A percentile compares a stretch with the other conserved stretches of the same genome.
phyloP scores from a whole-genome alignment of 179 eudicot species.

The Carnegiea gigantea region DNA sequence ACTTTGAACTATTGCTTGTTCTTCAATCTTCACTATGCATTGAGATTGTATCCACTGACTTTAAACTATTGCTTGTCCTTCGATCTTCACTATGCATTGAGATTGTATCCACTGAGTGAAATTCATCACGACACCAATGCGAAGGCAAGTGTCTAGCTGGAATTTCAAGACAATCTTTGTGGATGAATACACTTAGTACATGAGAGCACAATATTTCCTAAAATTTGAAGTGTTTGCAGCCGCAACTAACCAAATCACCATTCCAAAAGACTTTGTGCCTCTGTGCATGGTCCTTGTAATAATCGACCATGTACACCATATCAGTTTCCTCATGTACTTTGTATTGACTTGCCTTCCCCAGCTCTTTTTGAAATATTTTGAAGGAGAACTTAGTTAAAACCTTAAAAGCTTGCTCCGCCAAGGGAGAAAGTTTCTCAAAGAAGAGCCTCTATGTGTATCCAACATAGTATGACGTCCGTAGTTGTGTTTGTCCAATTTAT shows the following conservation, averaged over 20 bases:
- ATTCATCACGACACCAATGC: slow-evolving; percentile 18
- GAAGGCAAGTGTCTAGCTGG: slow-evolving; percentile 10
- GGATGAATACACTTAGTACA: slow-evolving; percentile 7
- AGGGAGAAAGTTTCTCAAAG: slow-evolving; percentile 23
- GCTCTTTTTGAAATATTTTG: slow-evolving; percentile 20
- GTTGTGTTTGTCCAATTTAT: slow-evolving; percentile 16
- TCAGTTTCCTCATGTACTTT: slow-evolving; percentile 9
- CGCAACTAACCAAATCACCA: slow-evolving; percentile 16
- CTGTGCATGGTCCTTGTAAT: slow-evolving; percentile 12
- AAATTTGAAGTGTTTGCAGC: slow-evolving; percentile 27
- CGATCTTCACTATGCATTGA: too few relatives aligned
- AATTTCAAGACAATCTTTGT: background rate
- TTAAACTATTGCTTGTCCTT: too few relatives aligned
- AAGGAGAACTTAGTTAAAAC: slow-evolving; percentile 23
- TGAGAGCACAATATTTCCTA: slow-evolving; percentile 20
- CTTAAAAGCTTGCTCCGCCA: slow-evolving; percentile 16
- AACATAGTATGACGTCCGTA: background rate
- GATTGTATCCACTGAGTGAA: background rate
- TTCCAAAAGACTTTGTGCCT: slow-evolving; percentile 15
- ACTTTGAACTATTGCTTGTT: too few relatives aligned
- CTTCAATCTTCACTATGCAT: too few relatives aligned
- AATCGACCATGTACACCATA: background rate
- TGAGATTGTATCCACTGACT: background rate
- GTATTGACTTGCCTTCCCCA: slow-evolving; percentile 23
- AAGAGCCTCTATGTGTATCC: slow-evolving; percentile 1